These are phyloP conservation scores for Funneliformis caledonium DNA, from an alignment of 371 early-diverging fungal genomes.

Conservation along the genomic window DNA sequence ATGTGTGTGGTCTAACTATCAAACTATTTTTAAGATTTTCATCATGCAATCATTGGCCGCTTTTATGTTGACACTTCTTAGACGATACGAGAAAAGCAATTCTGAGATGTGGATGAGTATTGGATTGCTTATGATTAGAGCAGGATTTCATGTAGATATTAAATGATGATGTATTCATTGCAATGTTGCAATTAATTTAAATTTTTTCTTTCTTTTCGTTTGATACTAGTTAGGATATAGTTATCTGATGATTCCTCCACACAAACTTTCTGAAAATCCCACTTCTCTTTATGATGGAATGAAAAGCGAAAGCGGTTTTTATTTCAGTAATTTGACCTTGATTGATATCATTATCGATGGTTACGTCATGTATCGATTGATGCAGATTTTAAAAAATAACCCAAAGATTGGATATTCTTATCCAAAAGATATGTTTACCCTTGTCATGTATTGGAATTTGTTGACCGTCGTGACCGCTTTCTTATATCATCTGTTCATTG, in stretches of 20 bases:
- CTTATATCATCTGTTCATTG: not conserved
- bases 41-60: not conserved
- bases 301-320: too few species aligned
- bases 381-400: not conserved
- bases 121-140: not conserved
- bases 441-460: not conserved
- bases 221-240: too few species aligned
- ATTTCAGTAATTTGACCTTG: too few species aligned
- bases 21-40: too few species aligned
- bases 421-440: not conserved
- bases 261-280: too few species aligned
- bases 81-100: not conserved
- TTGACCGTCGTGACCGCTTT: not conserved
- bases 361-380: not conserved
- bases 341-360: not conserved
- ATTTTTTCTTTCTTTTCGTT: too few species aligned
- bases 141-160: not conserved
- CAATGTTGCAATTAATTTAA: too few species aligned
- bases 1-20: not conserved
- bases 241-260: too few species aligned
- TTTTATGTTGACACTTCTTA: not conserved
- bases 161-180: too few species aligned
- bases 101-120: not conserved
- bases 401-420: not conserved
- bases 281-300: not conserved